Percentiles rank a stretch among this genome's conserved stretches.
phyloP scores from a whole-genome alignment of 129 eudicot genomes.

The Artemisia annua region DNA sequence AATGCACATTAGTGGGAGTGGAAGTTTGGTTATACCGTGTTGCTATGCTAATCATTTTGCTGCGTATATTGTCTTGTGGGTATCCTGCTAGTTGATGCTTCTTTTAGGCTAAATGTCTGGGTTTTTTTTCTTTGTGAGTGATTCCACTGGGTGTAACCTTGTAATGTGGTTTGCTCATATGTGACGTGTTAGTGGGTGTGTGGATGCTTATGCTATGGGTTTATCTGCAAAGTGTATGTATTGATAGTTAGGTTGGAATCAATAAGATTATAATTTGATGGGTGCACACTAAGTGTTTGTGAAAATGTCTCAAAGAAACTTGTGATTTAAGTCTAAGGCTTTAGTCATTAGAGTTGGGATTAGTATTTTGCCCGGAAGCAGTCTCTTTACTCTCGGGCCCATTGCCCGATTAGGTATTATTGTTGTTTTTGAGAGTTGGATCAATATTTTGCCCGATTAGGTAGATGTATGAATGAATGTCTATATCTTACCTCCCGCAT shows the following conservation, averaged over 20 bases:
- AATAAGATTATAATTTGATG: background rate
- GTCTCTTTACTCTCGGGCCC: background rate
- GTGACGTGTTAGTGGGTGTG: background rate
- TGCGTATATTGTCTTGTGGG: background rate
- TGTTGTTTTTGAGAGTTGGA: no score
- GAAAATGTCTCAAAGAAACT: slow-evolving; percentile 29
- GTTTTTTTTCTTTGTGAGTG: background rate
- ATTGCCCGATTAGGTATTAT: background rate
- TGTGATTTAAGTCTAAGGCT: background rate
- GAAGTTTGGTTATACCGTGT: no score
- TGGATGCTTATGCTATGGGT: no score
- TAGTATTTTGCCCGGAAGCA: background rate
- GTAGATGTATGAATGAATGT: no score
- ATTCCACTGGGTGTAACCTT: no score
- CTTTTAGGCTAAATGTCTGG: slow-evolving; percentile 19
- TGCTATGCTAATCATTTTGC: no score
- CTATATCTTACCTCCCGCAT: no score
- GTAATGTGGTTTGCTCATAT: background rate
- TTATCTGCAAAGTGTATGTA: no score
- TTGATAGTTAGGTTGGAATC: background rate
- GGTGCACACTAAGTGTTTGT: slow-evolving; percentile 36
- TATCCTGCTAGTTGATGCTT: slow-evolving; percentile 9
- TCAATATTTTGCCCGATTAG: no score
- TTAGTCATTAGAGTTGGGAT: background rate
- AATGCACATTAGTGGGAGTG: no score